These are phyloP conservation scores for Basidiobolus meristosporus DNA, from an alignment of 371 early-diverging fungal species.

Conservation along the genomic window DNA sequence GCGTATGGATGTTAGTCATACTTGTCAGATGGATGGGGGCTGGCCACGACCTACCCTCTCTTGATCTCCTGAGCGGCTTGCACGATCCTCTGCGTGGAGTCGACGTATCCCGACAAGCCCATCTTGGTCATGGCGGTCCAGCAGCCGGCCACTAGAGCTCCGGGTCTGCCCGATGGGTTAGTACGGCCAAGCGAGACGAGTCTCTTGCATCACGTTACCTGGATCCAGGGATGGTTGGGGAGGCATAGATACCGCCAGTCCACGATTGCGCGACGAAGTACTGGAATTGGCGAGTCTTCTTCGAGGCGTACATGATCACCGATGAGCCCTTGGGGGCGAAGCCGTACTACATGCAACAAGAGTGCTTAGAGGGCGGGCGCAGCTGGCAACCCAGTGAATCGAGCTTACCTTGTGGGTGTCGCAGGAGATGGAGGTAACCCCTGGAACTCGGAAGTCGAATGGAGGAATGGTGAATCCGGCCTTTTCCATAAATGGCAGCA, in stretches of 20 bases:
- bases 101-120: constrained; percentile 74
- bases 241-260: constrained; percentile 94
- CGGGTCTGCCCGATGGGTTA: constrained; percentile 46
- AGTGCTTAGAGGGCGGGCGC: not conserved
- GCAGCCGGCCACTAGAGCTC: constrained; percentile 89
- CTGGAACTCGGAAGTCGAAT: constrained; percentile 82
- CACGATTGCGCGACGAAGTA: constrained; percentile 81
- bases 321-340: constrained; percentile 95
- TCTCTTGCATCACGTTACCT: no score
- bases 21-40: constrained; percentile 2
- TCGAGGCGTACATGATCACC: constrained; percentile 78
- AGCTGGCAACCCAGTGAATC: not conserved
- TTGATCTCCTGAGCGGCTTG: constrained; percentile 51
- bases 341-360: constrained; percentile 32
- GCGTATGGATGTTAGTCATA: not conserved
- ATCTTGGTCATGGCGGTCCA: constrained; percentile 84
- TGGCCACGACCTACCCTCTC: no score
- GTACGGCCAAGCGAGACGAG: not conserved
- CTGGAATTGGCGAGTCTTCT: constrained; percentile 65
- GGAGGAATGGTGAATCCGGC: constrained; percentile 66
- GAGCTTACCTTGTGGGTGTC: constrained; percentile 98
- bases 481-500: constrained; percentile 83
- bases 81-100: constrained; percentile 62
- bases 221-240: constrained; percentile 84
- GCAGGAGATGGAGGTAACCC: constrained; percentile 88